Conservation (phyloP, 345 rosid species). For the Salix purpurea region DNA sequence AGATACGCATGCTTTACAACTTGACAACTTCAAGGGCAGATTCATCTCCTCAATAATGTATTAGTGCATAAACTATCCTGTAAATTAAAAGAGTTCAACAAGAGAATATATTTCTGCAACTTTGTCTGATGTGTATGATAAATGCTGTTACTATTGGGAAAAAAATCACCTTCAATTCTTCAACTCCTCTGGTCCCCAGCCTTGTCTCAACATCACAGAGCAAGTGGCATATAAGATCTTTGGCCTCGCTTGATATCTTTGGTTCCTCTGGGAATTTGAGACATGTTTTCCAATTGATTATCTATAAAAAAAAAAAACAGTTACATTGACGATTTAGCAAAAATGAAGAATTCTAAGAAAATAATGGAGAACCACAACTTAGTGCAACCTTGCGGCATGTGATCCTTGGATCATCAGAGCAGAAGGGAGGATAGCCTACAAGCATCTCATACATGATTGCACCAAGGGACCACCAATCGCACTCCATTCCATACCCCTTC, state of each 20-base stretch:
- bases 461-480: constrained; percentile 99
- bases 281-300: constrained; percentile 88
- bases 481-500: constrained; percentile 97
- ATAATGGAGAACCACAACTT: constrained; percentile 16
- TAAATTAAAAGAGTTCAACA: background rate
- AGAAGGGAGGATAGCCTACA: constrained; percentile 94
- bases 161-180: constrained; percentile 75
- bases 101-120: background rate
- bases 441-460: constrained; percentile 98
- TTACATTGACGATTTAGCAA: constrained; percentile 20
- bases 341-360: constrained; percentile 6
- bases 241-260: constrained; percentile 76
- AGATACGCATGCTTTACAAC: background rate
- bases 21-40: background rate
- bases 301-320: constrained; percentile 38
- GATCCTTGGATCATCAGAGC: constrained; percentile 91
- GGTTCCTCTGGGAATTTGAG: constrained; percentile 94
- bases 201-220: constrained; percentile 90
- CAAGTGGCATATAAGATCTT: constrained; percentile 79
- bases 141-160: background rate
- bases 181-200: constrained; percentile 83
- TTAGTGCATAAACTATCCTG: background rate
- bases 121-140: background rate
- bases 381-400: constrained; percentile 85
- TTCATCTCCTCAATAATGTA: background rate